phyloP scores from a whole-genome alignment of 2,329 filamentous ascomycete genomes.

The Aspergillus ruber region DNA sequence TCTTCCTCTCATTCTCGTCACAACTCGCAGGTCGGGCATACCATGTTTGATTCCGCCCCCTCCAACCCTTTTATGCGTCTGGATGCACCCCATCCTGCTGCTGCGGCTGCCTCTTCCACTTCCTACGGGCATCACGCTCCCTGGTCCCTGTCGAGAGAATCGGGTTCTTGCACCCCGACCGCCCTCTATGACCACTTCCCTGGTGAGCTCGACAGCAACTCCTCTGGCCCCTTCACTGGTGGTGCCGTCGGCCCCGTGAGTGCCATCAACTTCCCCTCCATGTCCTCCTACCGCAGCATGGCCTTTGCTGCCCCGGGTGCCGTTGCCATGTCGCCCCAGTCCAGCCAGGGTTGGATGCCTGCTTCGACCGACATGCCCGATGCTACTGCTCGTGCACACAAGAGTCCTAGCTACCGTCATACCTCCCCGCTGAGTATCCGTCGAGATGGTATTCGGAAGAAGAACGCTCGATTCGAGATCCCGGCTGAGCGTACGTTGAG shows the following conservation, averaged over 20 bases:
- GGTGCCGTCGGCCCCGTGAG: conserved; percentile 37
- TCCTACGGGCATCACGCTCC: conserved; percentile 43
- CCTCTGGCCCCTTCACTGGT: conserved; percentile 38
- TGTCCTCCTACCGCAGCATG: conserved; percentile 40
- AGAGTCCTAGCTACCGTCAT: conserved; percentile 60
- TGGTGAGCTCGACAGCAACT: conserved; percentile 44
- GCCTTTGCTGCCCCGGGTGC: conserved; percentile 44
- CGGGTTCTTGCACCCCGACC: conserved; percentile 68
- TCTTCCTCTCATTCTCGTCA: conserved; percentile 37
- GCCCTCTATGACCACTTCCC: conserved; percentile 61
- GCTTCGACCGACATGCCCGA: conserved; percentile 44
- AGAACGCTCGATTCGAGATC: conserved; percentile 97
- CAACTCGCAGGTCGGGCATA: conserved; percentile 37
- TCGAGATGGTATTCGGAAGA: conserved; percentile 91
- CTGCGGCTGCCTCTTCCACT: conserved; percentile 1
- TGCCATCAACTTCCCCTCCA: conserved; percentile 32
- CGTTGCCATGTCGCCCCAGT: conserved; percentile 56
- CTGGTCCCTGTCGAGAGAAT: conserved; percentile 61
- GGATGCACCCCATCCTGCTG: conserved; percentile 40
- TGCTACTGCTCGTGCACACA: conserved; percentile 48
- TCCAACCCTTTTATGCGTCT: conserved; percentile 61
- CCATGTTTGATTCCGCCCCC: conserved; percentile 45
- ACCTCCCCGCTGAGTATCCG: conserved; percentile 69
- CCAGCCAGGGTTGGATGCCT: conserved; percentile 52
- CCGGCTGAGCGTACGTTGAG: conserved; percentile 84